A percentile compares a stretch with the other conserved stretches of the same genome.
Evolutionary conservation across 805 yeast species (phyloP).

Genomic region (Candida corydali): DNA sequence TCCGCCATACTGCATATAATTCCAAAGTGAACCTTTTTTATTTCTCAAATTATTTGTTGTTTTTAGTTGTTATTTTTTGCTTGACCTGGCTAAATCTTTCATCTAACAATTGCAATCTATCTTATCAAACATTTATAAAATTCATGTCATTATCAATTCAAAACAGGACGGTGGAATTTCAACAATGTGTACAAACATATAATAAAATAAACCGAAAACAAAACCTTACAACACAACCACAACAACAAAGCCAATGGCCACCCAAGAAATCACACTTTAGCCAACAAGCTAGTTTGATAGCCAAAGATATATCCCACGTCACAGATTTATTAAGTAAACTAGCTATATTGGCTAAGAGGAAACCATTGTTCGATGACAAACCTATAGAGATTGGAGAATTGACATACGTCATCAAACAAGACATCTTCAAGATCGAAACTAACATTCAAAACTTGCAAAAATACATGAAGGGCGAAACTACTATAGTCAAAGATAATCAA

Average conservation of each 20-base stretch:
- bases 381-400: constrained; percentile 92
- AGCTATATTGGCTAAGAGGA: constrained; percentile 81
- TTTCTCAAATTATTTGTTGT: too few relatives aligned
- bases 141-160: constrained; percentile 38
- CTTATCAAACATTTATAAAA: too few relatives aligned
- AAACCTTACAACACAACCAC: constrained; percentile 17
- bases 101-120: too few relatives aligned
- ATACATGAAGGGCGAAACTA: constrained; percentile 43
- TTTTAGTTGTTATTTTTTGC: neutral
- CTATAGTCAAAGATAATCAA: constrained; percentile 51
- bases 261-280: constrained; percentile 34
- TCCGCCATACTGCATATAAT: too few relatives aligned
- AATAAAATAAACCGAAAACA: constrained; percentile 53
- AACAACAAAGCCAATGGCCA: constrained; percentile 12
- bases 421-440: constrained; percentile 75
- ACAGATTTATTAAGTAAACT: constrained; percentile 77
- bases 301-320: constrained; percentile 83
- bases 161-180: constrained; percentile 89
- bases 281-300: constrained; percentile 74
- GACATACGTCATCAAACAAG: constrained; percentile 84
- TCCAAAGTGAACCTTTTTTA: too few relatives aligned
- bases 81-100: neutral
- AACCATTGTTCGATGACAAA: constrained; percentile 88
- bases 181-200: constrained; percentile 80
- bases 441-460: constrained; percentile 59